Conservation (phyloP, 441 rosid genomes). For the Erodium texanum region DNA sequence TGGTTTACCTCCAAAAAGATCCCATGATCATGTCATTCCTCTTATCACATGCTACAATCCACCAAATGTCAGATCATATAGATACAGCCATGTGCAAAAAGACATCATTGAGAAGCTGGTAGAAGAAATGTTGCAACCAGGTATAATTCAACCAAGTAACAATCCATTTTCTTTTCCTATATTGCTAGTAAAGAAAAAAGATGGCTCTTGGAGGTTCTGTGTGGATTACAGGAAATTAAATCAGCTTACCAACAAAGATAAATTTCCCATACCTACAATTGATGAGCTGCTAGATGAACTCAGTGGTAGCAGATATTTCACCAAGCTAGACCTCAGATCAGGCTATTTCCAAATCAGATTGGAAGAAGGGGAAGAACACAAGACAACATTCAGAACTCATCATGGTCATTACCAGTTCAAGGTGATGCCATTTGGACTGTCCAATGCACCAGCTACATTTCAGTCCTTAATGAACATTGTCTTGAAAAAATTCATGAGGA, state of each 20-base stretch:
- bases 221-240: background rate
- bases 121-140: background rate
- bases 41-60: too few relatives aligned
- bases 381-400: conserved; percentile 7
- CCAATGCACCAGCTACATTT: background rate
- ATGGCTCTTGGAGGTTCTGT: background rate
- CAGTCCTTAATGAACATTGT: too few relatives aligned
- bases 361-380: background rate
- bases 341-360: conserved; percentile 5
- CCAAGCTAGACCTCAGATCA: conserved; percentile 3
- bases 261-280: background rate
- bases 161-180: background rate
- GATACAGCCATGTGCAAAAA: too few relatives aligned
- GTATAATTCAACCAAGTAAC: background rate
- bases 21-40: too few relatives aligned
- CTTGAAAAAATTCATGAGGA: too few relatives aligned
- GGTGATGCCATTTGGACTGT: conserved; percentile 3
- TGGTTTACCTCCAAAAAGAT: too few relatives aligned
- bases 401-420: conserved; percentile 5
- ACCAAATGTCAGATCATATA: too few relatives aligned
- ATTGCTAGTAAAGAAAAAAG: background rate
- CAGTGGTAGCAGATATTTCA: background rate
- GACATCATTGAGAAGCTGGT: background rate
- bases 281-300: conserved; percentile 6
- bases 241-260: background rate